Percentiles rank a stretch among this genome's conserved stretches.
Evolutionary conservation across 176 grass and related monocot species (phyloP).

Genomic region (Musa acuminata): DNA sequence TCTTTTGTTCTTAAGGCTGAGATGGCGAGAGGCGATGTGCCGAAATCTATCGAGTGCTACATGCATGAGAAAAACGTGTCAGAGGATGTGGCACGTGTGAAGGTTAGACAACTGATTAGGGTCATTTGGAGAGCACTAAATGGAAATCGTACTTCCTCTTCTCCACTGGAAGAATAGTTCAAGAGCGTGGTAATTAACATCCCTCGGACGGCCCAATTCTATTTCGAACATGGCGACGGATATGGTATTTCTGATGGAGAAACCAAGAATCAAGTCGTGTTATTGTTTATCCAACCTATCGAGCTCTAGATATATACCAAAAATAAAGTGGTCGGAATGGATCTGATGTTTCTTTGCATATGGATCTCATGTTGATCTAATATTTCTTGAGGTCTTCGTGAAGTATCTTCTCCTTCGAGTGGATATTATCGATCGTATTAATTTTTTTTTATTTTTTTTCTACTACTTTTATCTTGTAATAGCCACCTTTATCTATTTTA

Average conservation of each 20-base stretch:
- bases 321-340: too few species aligned
- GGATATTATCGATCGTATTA: too few species aligned
- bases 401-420: too few species aligned
- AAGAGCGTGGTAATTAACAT: slow-evolving; percentile 2
- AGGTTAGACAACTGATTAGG: slow-evolving; percentile 18
- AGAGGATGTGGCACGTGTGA: slow-evolving; percentile 9
- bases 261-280: slow-evolving; percentile 17
- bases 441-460: too few species aligned
- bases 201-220: slow-evolving; percentile 1
- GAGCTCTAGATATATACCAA: background rate
- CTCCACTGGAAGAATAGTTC: slow-evolving; percentile 13
- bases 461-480: too few species aligned
- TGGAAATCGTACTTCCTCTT: background rate
- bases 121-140: slow-evolving; percentile 15
- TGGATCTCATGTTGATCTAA: too few species aligned
- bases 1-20: slow-evolving; percentile 10
- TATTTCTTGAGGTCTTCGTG: too few species aligned
- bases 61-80: slow-evolving; percentile 12
- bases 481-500: too few species aligned
- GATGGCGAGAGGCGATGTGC: slow-evolving; percentile 16
- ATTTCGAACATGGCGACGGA: slow-evolving; percentile 15
- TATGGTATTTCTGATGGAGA: background rate
- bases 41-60: slow-evolving; percentile 30
- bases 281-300: slow-evolving; percentile 10
- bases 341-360: too few species aligned